Base-by-base conservation (phyloP, 2,329 filamentous ascomycete species). In the Aspergillus sp. region DNA sequence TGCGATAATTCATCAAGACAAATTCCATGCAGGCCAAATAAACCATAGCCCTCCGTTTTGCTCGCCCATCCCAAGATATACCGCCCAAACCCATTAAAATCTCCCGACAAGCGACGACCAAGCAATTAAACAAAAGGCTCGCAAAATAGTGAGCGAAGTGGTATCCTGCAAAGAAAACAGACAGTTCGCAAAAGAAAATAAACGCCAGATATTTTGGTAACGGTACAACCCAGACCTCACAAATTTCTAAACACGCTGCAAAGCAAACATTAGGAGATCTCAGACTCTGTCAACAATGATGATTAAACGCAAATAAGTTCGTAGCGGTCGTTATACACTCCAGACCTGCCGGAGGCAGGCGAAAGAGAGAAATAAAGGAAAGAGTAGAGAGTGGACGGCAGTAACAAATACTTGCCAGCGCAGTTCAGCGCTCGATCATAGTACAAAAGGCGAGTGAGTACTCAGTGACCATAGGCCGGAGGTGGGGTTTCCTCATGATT, bases 391-490 rank as follows among this genome's bases (percentile, higher is more conserved):
- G 52, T 44, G 60, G 54, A 57, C 21, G 45, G 57, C 60, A 60
- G 57, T 59, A 58, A 56, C 37, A 61, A 52, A 35, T 19, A 9
- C 27, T 27, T 47, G 17, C 46, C 49, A 45, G 53, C 50, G 33
- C 35, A 53, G 51, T 54, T 51, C 45, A 56, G 40, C 43, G 46
- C 33, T 33, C 24, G 19, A 52, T 46, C 39, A 33, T 46, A 15
- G 31, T 19, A 45, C 31, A 54, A 14, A 40, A 44, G 8, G 17
- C 19, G 19, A 53, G 44, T 24, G 27, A 53, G 43, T 24, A 48
- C 44, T 70, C 64, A 79, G 56, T 76, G 74, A 33, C 76, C 76
- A 64, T 80, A 80, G 27, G 77, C 77, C 27, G 77, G 77, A 15
- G 77, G 77, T 52, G 77, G 77, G 24, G 66, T 63, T 52, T 73